A percentile compares a stretch with the other conserved stretches of the same genome.
Conservation (phyloP, 2,329 filamentous ascomycete species). For the Helotiales sp. region DNA sequence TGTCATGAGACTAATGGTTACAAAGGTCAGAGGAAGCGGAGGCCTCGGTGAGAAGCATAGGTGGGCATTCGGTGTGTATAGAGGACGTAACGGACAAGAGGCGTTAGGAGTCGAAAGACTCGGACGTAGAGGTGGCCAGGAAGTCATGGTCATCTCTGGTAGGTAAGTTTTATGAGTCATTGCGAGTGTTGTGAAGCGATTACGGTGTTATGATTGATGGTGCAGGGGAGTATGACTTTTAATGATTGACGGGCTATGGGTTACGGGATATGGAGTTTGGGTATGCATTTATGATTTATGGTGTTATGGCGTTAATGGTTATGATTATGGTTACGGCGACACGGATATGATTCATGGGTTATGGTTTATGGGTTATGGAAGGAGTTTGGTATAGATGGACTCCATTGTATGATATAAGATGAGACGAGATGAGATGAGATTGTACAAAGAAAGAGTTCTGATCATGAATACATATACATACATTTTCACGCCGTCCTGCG, state of each 20-base stretch:
- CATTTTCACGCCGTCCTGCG: too few species aligned
- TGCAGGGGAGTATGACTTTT: constrained; percentile 9
- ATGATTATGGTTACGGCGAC: too few species aligned
- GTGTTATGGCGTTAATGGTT: background rate
- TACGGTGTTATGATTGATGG: background rate
- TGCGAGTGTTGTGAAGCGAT: background rate
- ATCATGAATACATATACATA: too few species aligned
- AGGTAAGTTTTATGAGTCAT: background rate
- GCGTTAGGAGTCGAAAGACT: constrained; percentile 32
- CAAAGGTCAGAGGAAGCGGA: constrained; percentile 11
- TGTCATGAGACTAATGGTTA: constrained; percentile 57
- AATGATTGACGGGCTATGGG: constrained; percentile 14
- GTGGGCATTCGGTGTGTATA: constrained; percentile 32
- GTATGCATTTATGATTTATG: background rate
- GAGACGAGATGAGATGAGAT: too few species aligned
- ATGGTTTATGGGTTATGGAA: too few species aligned
- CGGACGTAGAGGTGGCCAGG: constrained; percentile 22
- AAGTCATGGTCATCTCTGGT: constrained; percentile 18
- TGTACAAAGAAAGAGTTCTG: too few species aligned
- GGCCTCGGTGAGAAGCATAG: constrained; percentile 15
- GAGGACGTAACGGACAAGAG: constrained; percentile 28
- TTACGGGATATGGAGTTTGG: constrained; percentile 10
- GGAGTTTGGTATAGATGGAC: too few species aligned
- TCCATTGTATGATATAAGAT: too few species aligned
- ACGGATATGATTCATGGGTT: too few species aligned